Evolutionary conservation across 2,329 filamentous ascomycete genomes (phyloP), one percentile per base, ranked within the genome.

Genomic region (Fusarium luffae): DNA sequence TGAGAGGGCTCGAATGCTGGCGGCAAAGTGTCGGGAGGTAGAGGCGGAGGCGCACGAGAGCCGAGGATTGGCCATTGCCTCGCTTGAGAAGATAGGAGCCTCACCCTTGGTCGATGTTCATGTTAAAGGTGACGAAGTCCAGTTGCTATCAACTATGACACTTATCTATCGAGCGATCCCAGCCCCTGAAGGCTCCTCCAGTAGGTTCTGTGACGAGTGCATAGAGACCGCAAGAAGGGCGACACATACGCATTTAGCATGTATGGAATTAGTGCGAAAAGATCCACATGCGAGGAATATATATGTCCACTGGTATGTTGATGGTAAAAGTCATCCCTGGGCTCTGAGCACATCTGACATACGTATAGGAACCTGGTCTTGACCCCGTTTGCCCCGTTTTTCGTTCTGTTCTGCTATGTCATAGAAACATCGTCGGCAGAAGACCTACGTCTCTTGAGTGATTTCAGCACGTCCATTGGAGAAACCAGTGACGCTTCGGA

Each of bases 371-470:
- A 83, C n/a, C 77, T 88, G 27, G 79, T 88, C 23, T 81, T 88
- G 64, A 84, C 85, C 4, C 88, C 87, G 0, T 89, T 89, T 70
- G 84, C 86, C 2, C 87, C 87, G 2, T 88, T 88, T 71, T 87
- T 88, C 57, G 84, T 88, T 27, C 79, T 89, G 27, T 89, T 90
- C 76, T 87, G 85, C 72, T 84, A 86, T 63, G 80, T 87, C 55
- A 84, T 88, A 48, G 86, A 89, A 71, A 85, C 86, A 1, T 84
- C 80, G 4, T 81, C 85, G 8, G 77, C 83, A 27, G 77, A 79
- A 21, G 89, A 92, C 68, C 81, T 92, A 7, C 72, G 79, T 30
- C 82, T 85, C 1, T 81, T 92, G 2, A 82, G 84, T 37, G 82
- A 85, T 3, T 91, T 91, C 69, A 84, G 86, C 50, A 76, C 79